These are phyloP conservation scores for Vanrija humicola DNA, from an alignment of 1,284 basidiomycete species.

Conservation along the genomic window DNA sequence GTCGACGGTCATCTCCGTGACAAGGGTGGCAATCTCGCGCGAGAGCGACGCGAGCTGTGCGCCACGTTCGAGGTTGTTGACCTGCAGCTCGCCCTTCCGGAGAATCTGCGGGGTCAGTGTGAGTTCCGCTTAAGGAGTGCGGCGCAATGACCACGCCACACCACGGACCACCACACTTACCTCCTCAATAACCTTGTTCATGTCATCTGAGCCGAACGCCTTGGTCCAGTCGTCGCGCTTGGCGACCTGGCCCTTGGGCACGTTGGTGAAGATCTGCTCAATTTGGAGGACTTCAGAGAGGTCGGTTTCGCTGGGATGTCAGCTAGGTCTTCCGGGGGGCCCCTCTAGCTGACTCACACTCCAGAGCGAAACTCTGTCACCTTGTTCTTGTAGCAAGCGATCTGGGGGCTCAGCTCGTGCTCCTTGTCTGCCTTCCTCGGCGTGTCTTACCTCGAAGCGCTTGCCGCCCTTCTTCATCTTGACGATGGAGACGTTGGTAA, in stretches of 20 bases:
- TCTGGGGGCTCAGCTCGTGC: conserved; percentile 52
- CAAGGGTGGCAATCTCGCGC: conserved; percentile 88
- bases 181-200: conserved; percentile 75
- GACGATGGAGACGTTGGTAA: conserved; percentile 95
- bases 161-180: conserved; percentile 48
- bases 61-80: conserved; percentile 92
- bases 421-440: no score
- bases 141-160: no score
- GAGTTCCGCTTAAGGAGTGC: neutral
- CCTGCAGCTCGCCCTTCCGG: conserved; percentile 93
- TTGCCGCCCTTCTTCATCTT: conserved; percentile 95
- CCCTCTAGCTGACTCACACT: conserved; percentile 63
- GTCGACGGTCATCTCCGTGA: conserved; percentile 93
- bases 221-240: conserved; percentile 86
- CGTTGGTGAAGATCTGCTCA: conserved; percentile 91
- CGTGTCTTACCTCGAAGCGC: conserved; percentile 75
- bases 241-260: conserved; percentile 92
- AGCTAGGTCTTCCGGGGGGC: no score
- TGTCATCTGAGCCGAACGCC: conserved; percentile 75
- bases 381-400: conserved; percentile 99
- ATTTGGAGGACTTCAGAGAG: conserved; percentile 97
- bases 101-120: conserved; percentile 61
- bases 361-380: conserved; percentile 93
- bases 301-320: conserved; percentile 68
- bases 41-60: conserved; percentile 80